Base-by-base conservation (phyloP, 192 early-diverging fungal species). In the Backusella tuberculispora region DNA sequence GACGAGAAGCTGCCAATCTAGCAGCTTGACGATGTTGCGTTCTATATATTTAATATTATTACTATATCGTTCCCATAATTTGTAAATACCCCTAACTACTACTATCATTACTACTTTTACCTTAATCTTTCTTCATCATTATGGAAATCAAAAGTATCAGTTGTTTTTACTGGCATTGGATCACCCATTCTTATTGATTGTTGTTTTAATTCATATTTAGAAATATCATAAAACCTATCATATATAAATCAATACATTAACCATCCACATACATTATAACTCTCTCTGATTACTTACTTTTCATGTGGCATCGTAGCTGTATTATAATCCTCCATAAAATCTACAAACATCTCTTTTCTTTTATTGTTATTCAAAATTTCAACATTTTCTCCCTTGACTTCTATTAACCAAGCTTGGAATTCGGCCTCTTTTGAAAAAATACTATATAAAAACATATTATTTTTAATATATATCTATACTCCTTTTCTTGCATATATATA, bases 321-420 rank as follows among this genome's bases (percentile, higher is more conserved):
- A 43, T 89, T 89, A 71, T 83, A 89, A 67, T 89, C 88, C 75
- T 89, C 88, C 85, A 89, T 87, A 72, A 88, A 89, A 17, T 83
- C 84, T 13, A 84, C 6, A 71, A 89, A 89, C 40, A 85, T 71
- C 17, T 85, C 79, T 71, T 89, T 89, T 71, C 83, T 80, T 53
- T 84, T 83, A 50, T 69, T 76, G 42, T 85, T 83, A 8, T 76
- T 83, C 60, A 88, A 71, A 8, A 80, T 80, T 63, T 89, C 88
- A 0, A 83, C 76, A 65, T 85, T 76, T 9, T 80, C 56, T 3
- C 85, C 68, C 69, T 86, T 84, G 10, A 88, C 85, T 64, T 89
- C 86, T 42, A 86, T 78, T 2, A 89, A 64, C 88, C 88, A 89
- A 21, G 84, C 85, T 47, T 85, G 83, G 43, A 86, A 89, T 71